Percentiles rank a stretch among this genome's conserved stretches.
These are phyloP conservation scores for Phytophthora colocasiae DNA, from an alignment of 352 stramenopile species.

Conservation along the genomic window DNA sequence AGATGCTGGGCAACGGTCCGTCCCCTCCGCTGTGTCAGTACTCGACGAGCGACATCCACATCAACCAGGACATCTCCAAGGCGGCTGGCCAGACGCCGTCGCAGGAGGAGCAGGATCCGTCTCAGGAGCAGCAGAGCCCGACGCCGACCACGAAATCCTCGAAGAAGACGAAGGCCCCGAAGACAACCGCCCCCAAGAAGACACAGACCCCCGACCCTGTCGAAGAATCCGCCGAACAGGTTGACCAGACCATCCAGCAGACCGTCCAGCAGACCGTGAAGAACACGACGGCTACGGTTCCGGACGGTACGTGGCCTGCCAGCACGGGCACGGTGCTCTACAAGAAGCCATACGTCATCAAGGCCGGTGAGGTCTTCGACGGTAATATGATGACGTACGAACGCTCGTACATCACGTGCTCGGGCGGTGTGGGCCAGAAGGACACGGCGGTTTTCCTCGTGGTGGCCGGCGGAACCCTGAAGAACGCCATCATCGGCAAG, in stretches of 20 bases:
- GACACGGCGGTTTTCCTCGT: not conserved
- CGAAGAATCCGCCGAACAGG: not conserved
- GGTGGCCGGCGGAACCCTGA: not conserved
- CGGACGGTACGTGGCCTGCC: not conserved
- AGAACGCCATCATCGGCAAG: slow-evolving; percentile 1
- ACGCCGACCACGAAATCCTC: not conserved
- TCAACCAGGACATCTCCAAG: slow-evolving; percentile 25
- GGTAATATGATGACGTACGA: not conserved
- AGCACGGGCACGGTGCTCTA: not conserved
- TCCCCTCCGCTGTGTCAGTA: slow-evolving; percentile 18
- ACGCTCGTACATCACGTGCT: slow-evolving; percentile 1
- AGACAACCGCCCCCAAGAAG: slow-evolving; percentile 4
- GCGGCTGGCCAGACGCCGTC: slow-evolving; percentile 3
- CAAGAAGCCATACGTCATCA: not conserved
- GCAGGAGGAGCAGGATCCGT: not conserved
- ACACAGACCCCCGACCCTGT: not conserved
- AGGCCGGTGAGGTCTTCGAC: not conserved
- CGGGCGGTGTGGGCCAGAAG: not conserved
- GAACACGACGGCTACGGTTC: slow-evolving; percentile 7
- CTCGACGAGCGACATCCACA: slow-evolving; percentile 28
- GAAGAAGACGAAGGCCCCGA: slow-evolving; percentile 5
- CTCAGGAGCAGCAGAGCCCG: not conserved
- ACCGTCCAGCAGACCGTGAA: slow-evolving; percentile 3
- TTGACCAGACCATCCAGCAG: slow-evolving; percentile 10
- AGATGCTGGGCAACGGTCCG: not conserved